Base-by-base conservation (phyloP, 2,329 filamentous ascomycete species). In the Fusarium domesticum region DNA sequence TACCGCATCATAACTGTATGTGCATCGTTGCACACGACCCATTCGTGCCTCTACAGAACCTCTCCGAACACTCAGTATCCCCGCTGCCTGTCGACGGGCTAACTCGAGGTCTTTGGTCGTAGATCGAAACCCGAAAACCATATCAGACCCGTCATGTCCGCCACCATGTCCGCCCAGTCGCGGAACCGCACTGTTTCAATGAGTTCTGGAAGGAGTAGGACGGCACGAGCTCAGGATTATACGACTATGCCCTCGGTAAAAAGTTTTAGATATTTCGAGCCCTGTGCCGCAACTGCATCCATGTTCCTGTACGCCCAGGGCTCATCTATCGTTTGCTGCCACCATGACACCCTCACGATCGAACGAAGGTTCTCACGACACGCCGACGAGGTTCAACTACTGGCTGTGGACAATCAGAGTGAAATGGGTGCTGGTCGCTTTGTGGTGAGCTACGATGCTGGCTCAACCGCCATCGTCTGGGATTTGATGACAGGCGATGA, bases 401-500 rank as follows among this genome's bases (percentile, higher is more conserved):
- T 98, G 42, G 84, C 85, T 1, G 90, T 95, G 41, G 93, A 98
- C 66, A 97, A 91, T 62, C 83, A 88, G 43, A 96, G 91, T 66
- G 91, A 96, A 56, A 74, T 83, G 48, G 91, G 91, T 3, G 84
- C 85, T 1, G 93, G 92, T 19, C 78, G 91, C 51, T 71, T 95
- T 48, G 90, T 95, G 3, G 89, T 96, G 50, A 97, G 90, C 70
- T 96, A 96, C 61, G 93, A 98, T 73, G 80, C 81, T 15, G 85
- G 89, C 30, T 88, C 92, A 66, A 96, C 89, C 1, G 89, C 91
- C 4, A 96, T 97, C 62, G 89, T 97, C 6, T 98, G 93, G 93
- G 92, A 98, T 69, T 76, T 96, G 48, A 83, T 95, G 71, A 95
- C 89, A 0, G 93, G 93, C 37, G 84, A 90, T 47, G 90, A 96